Conservation (phyloP, 2,329 filamentous ascomycete genomes). For the Bipolaris sorokiniana region DNA sequence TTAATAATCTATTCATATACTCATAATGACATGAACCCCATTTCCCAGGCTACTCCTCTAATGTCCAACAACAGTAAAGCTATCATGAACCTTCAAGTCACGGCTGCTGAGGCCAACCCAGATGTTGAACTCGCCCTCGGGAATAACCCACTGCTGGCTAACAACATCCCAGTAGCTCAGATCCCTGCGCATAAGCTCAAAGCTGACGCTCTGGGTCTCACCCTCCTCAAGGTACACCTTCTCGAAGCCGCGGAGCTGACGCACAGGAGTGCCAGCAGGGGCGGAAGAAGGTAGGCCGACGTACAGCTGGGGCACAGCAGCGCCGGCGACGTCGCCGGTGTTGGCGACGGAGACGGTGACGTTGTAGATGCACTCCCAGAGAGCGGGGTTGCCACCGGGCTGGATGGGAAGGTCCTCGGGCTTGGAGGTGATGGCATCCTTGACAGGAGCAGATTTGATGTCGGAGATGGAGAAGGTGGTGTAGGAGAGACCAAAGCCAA, state of each 20-base stretch:
- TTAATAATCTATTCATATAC: slow-evolving; percentile 3
- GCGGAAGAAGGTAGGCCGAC: slow-evolving; percentile 60
- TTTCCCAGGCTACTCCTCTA: background rate
- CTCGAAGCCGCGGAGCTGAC: slow-evolving; percentile 57
- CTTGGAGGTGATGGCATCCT: slow-evolving; percentile 65
- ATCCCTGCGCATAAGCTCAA: slow-evolving; percentile 76
- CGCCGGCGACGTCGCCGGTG: slow-evolving; percentile 63
- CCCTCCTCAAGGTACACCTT: slow-evolving; percentile 62
- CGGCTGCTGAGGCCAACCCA: slow-evolving; percentile 38
- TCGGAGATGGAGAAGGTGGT: slow-evolving; percentile 76
- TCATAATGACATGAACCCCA: background rate
- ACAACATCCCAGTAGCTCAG: slow-evolving; percentile 83
- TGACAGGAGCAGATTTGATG: slow-evolving; percentile 61
- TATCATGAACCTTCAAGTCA: slow-evolving; percentile 30
- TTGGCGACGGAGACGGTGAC: slow-evolving; percentile 73
- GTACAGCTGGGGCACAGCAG: slow-evolving; percentile 64
- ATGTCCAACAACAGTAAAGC: slow-evolving; percentile 26
- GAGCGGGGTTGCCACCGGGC: slow-evolving; percentile 52
- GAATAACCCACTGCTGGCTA: slow-evolving; percentile 77
- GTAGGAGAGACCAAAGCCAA: slow-evolving; percentile 78
- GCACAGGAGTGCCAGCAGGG: slow-evolving; percentile 62
- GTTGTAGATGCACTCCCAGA: slow-evolving; percentile 72
- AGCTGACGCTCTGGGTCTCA: slow-evolving; percentile 68
- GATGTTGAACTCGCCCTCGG: slow-evolving; percentile 49
- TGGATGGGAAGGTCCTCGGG: slow-evolving; percentile 54